Percentiles rank a stretch among this genome's conserved stretches.
phyloP scores from a whole-genome alignment of 306 rosid species.

The Begonia peltatifolia region DNA sequence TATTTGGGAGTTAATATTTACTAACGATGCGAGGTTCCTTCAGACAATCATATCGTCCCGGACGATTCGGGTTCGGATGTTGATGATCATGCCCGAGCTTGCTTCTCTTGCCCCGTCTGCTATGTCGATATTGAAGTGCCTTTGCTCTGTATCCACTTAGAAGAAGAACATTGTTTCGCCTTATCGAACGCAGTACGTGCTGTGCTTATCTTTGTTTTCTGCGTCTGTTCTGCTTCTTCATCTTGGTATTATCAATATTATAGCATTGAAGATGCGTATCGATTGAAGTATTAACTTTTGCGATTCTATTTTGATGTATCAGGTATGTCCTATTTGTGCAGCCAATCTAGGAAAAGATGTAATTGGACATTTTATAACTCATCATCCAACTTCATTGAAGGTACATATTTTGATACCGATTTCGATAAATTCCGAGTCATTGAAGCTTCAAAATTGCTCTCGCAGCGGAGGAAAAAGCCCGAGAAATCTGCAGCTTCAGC shows the following conservation, averaged over 20 bases:
- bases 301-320: not conserved
- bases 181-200: conserved; percentile 52
- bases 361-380: conserved; percentile 44
- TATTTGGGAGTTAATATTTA: not conserved
- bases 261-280: not conserved
- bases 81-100: conserved; percentile 39
- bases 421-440: conserved; percentile 48
- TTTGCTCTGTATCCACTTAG: conserved; percentile 46
- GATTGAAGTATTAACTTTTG: not conserved
- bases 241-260: not conserved
- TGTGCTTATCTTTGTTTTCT: not conserved
- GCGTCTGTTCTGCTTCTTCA: too few relatives aligned
- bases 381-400: conserved; percentile 13
- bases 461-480: conserved; percentile 50
- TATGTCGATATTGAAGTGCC: conserved; percentile 57
- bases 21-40: not conserved
- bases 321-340: conserved; percentile 95
- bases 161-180: conserved; percentile 71
- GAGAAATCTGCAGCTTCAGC: conserved; percentile 43
- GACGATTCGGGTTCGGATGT: conserved; percentile 40
- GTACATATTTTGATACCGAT: conserved; percentile 6
- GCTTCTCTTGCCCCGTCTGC: conserved; percentile 79
- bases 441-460: not conserved
- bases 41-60: conserved; percentile 15
- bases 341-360: conserved; percentile 63